These are phyloP conservation scores for Nemania serpens DNA, from an alignment of 2,329 filamentous ascomycete genomes.

Conservation along the genomic window DNA sequence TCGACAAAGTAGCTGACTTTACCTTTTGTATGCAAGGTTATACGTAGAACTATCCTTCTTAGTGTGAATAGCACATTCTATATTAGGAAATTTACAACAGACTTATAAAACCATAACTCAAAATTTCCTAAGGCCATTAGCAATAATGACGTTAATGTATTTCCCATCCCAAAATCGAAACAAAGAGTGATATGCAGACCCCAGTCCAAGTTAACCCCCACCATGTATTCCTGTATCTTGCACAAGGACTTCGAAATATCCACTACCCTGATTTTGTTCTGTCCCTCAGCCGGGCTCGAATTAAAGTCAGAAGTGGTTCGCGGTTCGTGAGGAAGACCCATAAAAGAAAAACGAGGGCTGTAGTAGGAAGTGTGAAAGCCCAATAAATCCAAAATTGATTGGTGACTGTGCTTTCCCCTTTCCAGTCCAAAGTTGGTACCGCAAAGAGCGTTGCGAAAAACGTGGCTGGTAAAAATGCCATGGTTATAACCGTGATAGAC, in stretches of 20 bases:
- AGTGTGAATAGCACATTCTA: too few species aligned
- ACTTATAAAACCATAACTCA: too few species aligned
- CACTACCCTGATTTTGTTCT: neutral
- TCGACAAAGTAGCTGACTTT: too few species aligned
- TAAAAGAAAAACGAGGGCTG: neutral
- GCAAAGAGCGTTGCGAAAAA: constrained; percentile 2
- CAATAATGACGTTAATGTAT: too few species aligned
- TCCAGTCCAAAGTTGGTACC: neutral
- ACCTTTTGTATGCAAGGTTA: too few species aligned
- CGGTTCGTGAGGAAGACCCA: neutral
- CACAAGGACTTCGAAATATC: neutral
- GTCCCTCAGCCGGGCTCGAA: neutral
- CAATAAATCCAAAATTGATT: constrained; percentile 2
- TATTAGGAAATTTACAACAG: too few species aligned
- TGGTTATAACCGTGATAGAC: constrained; percentile 1
- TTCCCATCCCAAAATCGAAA: too few species aligned
- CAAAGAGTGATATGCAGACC: too few species aligned
- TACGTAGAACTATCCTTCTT: too few species aligned
- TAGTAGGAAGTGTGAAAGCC: constrained; percentile 6
- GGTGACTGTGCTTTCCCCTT: neutral
- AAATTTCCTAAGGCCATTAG: too few species aligned
- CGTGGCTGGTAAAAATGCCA: constrained; percentile 4
- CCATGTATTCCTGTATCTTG: too few species aligned
- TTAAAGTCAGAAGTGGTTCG: neutral
- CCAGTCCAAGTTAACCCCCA: too few species aligned